These are phyloP conservation scores for Anaeramoeba flamelloides DNA, from an alignment of 78 protist species.

Conservation along the genomic window DNA sequence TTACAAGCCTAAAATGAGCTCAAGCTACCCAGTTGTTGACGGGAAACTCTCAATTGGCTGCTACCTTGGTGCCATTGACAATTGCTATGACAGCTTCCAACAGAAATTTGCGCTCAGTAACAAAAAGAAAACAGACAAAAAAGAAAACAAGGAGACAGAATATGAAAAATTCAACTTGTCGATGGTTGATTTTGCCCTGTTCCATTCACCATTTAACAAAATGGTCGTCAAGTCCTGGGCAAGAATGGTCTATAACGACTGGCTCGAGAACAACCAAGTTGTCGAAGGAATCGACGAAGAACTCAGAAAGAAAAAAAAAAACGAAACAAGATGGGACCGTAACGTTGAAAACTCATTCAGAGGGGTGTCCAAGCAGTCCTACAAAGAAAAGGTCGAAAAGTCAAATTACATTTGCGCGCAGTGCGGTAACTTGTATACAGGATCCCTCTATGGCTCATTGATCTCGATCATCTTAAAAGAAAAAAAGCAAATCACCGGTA, in stretches of 20 bases:
- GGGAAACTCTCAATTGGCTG: constrained; percentile 66
- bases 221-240: constrained; percentile 71
- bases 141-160: too few species aligned
- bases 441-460: constrained; percentile 59
- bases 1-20: constrained; percentile 70
- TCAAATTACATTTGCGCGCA: constrained; percentile 36
- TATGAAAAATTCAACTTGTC: too few species aligned
- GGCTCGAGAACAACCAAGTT: too few species aligned
- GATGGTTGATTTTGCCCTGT: too few species aligned
- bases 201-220: constrained; percentile 87
- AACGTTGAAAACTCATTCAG: too few species aligned
- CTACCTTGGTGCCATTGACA: constrained; percentile 64
- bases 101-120: too few species aligned
- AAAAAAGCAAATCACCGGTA: constrained; percentile 28
- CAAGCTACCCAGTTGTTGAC: constrained; percentile 72
- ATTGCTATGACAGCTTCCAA: constrained; percentile 35
- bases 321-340: too few species aligned
- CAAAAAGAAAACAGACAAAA: too few species aligned
- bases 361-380: neutral
- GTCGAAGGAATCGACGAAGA: too few species aligned
- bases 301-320: too few species aligned
- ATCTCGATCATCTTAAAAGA: constrained; percentile 42
- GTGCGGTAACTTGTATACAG: constrained; percentile 82
- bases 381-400: constrained; percentile 34
- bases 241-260: constrained; percentile 25